Percentiles rank a stretch among this genome's conserved stretches.
phyloP scores from a whole-genome alignment of 2,329 filamentous ascomycete species.

The Colletotrichum sp. region DNA sequence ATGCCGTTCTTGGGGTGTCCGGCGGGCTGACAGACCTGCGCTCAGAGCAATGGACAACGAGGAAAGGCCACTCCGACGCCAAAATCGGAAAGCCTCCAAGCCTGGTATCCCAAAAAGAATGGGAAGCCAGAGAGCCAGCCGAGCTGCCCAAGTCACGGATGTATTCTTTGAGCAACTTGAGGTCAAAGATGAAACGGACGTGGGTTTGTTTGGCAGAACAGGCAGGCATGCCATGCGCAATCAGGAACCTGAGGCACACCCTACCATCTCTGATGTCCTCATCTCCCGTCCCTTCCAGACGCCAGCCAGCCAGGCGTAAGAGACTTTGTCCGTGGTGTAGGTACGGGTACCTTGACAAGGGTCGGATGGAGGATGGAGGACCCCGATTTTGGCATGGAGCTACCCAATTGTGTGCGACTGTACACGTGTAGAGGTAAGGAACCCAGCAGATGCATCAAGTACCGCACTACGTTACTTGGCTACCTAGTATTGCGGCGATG shows the following conservation, averaged over 20 bases:
- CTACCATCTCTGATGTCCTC: background rate
- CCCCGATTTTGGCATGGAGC: background rate
- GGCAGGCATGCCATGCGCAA: background rate
- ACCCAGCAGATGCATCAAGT: background rate
- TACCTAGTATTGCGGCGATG: background rate
- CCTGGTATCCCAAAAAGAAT: background rate
- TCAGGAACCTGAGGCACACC: background rate
- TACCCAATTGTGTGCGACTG: background rate
- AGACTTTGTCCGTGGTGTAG: background rate
- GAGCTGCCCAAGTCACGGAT: background rate
- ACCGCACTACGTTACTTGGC: background rate
- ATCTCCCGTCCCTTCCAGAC: background rate
- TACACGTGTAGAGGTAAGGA: background rate
- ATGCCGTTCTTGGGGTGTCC: background rate
- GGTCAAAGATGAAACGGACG: conserved; percentile 2
- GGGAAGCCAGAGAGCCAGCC: background rate
- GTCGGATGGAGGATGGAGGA: background rate
- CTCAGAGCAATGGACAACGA: background rate
- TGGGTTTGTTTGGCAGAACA: conserved; percentile 4
- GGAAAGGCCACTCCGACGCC: background rate
- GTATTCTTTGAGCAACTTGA: background rate
- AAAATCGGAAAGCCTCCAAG: background rate
- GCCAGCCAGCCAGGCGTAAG: background rate
- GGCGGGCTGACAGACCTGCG: background rate
- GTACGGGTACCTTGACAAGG: background rate